These are phyloP conservation scores for Bryopsis sp. DNA, from an alignment of 139 green algal genomes.

Conservation along the genomic window DNA sequence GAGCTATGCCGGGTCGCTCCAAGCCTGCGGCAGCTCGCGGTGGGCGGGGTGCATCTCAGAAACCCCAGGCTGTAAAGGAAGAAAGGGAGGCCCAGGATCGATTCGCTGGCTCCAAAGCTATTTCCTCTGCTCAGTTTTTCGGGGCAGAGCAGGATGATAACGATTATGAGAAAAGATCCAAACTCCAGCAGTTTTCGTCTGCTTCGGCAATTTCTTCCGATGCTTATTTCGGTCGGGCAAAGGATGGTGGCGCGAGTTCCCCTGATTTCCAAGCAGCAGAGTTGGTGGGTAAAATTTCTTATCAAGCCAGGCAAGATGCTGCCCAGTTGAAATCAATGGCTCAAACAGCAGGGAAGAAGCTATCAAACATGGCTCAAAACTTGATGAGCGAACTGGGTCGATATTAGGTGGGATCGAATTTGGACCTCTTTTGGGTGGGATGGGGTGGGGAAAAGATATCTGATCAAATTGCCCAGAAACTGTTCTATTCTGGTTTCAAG, in stretches of 20 bases:
- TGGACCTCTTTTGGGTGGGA: no score
- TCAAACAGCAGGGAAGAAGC: slow-evolving; percentile 2
- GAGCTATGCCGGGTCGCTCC: not conserved
- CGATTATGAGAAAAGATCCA: not conserved
- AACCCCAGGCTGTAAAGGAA: not conserved
- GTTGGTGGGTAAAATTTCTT: not conserved
- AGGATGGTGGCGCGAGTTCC: not conserved
- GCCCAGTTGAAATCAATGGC: slow-evolving; percentile 10
- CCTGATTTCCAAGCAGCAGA: not conserved
- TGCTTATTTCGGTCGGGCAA: slow-evolving; percentile 12
- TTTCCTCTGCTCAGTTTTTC: slow-evolving; percentile 19
- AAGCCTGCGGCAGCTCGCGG: not conserved
- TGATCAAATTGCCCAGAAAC: no score
- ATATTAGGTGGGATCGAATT: no score
- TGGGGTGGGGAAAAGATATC: no score
- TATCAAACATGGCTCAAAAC: slow-evolving; percentile 9
- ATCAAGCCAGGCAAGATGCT: slow-evolving; percentile 8
- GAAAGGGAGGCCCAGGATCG: not conserved
- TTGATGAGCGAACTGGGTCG: slow-evolving; percentile 15
- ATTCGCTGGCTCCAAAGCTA: slow-evolving; percentile 12
- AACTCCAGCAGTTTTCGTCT: slow-evolving; percentile 2
- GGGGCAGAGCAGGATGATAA: not conserved
- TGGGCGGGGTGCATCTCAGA: not conserved
- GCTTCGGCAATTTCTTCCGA: slow-evolving; percentile 17
- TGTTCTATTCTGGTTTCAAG: no score